phyloP scores from a whole-genome alignment of 129 eudicot species.

The Chrysanthemum lavandulifolium region DNA sequence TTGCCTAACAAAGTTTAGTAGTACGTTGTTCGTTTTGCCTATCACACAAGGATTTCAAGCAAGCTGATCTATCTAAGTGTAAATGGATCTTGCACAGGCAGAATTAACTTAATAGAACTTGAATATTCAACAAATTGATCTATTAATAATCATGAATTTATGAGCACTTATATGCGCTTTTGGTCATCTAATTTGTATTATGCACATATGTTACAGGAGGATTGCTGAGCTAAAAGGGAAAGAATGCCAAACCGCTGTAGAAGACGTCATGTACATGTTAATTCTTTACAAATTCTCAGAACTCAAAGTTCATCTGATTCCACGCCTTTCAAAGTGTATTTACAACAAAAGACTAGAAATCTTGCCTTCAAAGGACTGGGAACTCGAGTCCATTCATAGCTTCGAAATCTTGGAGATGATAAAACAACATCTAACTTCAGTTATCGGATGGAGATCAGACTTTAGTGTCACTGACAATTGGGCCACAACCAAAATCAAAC shows the following conservation, averaged over 20 bases:
- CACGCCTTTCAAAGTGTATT: conserved; percentile 71
- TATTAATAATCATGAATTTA: neutral
- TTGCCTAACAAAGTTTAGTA: too few species aligned
- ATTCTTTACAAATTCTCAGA: conserved; percentile 63
- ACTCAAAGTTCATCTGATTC: conserved; percentile 66
- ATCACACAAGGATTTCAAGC: neutral
- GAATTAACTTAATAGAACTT: neutral
- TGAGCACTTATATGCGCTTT: neutral
- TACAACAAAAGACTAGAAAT: conserved; percentile 79
- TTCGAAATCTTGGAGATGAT: conserved; percentile 69
- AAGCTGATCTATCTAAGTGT: neutral
- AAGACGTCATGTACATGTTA: conserved; percentile 74
- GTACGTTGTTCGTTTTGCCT: too few species aligned
- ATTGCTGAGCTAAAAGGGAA: conserved; percentile 64
- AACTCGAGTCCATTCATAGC: conserved; percentile 77
- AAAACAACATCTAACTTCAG: conserved; percentile 52
- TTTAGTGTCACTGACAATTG: conserved; percentile 57
- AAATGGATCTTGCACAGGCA: neutral
- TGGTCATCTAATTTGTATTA: conserved; percentile 18
- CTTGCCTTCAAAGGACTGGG: conserved; percentile 75
- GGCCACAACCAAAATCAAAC: conserved; percentile 55
- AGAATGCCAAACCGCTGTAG: conserved; percentile 61
- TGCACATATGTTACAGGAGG: conserved; percentile 49
- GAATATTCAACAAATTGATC: conserved; percentile 9
- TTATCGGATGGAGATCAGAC: conserved; percentile 63